phyloP scores from a whole-genome alignment of 805 yeast genomes.

The Deakozyma indianensis region DNA sequence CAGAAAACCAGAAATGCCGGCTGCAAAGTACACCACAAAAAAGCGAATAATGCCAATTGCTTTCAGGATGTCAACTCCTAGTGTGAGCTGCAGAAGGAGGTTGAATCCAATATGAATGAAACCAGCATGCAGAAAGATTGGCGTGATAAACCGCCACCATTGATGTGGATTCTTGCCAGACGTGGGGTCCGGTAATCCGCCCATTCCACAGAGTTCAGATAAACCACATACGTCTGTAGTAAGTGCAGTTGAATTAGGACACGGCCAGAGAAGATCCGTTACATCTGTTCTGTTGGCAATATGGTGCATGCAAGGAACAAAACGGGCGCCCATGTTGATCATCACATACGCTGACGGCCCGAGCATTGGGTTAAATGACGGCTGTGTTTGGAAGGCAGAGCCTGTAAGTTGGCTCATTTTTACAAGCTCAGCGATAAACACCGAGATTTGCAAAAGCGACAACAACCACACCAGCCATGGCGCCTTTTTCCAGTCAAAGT shows the following conservation, averaged over 20 bases:
- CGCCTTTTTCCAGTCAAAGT: conserved; percentile 10
- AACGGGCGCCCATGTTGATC: conserved; percentile 58
- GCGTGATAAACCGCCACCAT: conserved; percentile 57
- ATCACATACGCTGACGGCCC: conserved; percentile 59
- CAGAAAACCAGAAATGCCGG: conserved; percentile 55
- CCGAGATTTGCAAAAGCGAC: conserved; percentile 27
- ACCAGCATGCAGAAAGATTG: conserved; percentile 64
- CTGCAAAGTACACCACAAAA: conserved; percentile 37
- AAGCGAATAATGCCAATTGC: conserved; percentile 41
- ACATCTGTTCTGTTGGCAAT: conserved; percentile 37
- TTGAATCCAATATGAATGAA: conserved; percentile 54
- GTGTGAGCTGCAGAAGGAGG: conserved; percentile 41
- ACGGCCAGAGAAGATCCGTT: conserved; percentile 37
- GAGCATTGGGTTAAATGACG: conserved; percentile 64
- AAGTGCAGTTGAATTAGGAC: conserved; percentile 48
- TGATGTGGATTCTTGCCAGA: conserved; percentile 36
- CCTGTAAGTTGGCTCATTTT: conserved; percentile 48
- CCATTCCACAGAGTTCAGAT: conserved; percentile 45
- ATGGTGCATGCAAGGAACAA: conserved; percentile 53
- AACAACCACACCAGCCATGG: conserved; percentile 20
- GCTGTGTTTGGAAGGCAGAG: conserved; percentile 49
- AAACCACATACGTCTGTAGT: conserved; percentile 44
- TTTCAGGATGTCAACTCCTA: conserved; percentile 47
- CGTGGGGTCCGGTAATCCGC: conserved; percentile 26
- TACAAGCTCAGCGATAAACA: conserved; percentile 48